Evolutionary conservation across 371 early-diverging fungal genomes (phyloP).

Genomic region (Actinomortierella wolfii): DNA sequence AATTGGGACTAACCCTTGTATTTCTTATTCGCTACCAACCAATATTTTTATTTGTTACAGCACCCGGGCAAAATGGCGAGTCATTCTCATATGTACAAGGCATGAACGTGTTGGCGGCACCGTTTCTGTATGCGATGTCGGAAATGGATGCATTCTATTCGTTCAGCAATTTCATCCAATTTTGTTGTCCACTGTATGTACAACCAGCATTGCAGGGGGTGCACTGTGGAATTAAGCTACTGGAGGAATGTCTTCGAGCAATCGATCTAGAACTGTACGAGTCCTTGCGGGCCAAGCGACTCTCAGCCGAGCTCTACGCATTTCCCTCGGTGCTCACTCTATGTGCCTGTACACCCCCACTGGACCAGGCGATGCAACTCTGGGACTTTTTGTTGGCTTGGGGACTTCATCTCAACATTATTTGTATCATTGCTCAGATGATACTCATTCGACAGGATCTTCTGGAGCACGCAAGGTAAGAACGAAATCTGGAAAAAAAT

Average conservation of each 20-base stretch:
- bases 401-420: conserved; percentile 90
- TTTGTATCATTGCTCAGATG: conserved; percentile 87
- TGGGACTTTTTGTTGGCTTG: conserved; percentile 94
- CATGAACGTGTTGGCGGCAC: conserved; percentile 94
- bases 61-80: conserved; percentile 13
- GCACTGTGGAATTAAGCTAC: conserved; percentile 87
- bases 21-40: too few relatives aligned
- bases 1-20: conserved; percentile 23
- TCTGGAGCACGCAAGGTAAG: conserved; percentile 63
- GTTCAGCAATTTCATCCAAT: conserved; percentile 81
- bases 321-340: conserved; percentile 93
- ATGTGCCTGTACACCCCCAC: conserved; percentile 87
- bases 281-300: conserved; percentile 71
- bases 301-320: conserved; percentile 83
- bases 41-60: too few relatives aligned
- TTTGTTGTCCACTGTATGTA: conserved; percentile 91
- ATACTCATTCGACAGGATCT: conserved; percentile 77
- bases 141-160: conserved; percentile 92
- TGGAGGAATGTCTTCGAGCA: conserved; percentile 78
- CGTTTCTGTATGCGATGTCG: conserved; percentile 88
- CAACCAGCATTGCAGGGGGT: conserved; percentile 90
- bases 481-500: neutral
- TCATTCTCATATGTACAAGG: conserved; percentile 90
- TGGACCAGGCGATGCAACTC: conserved; percentile 78
- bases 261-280: conserved; percentile 79